phyloP scores from a whole-genome alignment of 2,329 filamentous ascomycete genomes.

The Claviceps cyperi region DNA sequence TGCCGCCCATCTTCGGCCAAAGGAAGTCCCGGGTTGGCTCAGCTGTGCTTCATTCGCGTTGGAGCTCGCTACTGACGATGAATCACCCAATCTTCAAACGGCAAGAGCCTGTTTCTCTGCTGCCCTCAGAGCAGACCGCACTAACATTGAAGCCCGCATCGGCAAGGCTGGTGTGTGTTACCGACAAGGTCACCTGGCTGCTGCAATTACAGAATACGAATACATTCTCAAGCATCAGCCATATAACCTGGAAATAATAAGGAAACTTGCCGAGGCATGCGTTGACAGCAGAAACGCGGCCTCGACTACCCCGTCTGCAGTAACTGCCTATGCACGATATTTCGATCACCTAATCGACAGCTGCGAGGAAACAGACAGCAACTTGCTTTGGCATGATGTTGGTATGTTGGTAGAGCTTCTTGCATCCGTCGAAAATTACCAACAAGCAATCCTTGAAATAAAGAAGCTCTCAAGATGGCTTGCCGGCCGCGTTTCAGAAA shows the following conservation, averaged over 20 bases:
- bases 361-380: slow-evolving; percentile 18
- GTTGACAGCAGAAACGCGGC: slow-evolving; percentile 36
- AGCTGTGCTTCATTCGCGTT: slow-evolving; percentile 42
- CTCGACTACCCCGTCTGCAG: slow-evolving; percentile 23
- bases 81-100: slow-evolving; percentile 34
- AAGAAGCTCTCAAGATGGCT: slow-evolving; percentile 70
- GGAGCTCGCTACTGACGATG: slow-evolving; percentile 31
- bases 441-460: slow-evolving; percentile 52
- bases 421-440: slow-evolving; percentile 45
- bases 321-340: slow-evolving; percentile 32
- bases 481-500: slow-evolving; percentile 57
- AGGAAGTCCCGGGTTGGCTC: slow-evolving; percentile 45
- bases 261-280: slow-evolving; percentile 42
- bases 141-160: slow-evolving; percentile 41
- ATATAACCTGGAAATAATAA: slow-evolving; percentile 38
- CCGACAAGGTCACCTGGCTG: slow-evolving; percentile 36
- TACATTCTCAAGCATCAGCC: slow-evolving; percentile 36
- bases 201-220: slow-evolving; percentile 43
- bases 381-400: slow-evolving; percentile 62
- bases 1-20: slow-evolving; percentile 48
- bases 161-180: slow-evolving; percentile 45
- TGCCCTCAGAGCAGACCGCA: slow-evolving; percentile 42
- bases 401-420: slow-evolving; percentile 77
- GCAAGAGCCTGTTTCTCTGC: slow-evolving; percentile 45
- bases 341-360: slow-evolving; percentile 27